Evolutionary conservation across 2,329 filamentous ascomycete genomes (phyloP).

Genomic region (Aureobasidium sp.): DNA sequence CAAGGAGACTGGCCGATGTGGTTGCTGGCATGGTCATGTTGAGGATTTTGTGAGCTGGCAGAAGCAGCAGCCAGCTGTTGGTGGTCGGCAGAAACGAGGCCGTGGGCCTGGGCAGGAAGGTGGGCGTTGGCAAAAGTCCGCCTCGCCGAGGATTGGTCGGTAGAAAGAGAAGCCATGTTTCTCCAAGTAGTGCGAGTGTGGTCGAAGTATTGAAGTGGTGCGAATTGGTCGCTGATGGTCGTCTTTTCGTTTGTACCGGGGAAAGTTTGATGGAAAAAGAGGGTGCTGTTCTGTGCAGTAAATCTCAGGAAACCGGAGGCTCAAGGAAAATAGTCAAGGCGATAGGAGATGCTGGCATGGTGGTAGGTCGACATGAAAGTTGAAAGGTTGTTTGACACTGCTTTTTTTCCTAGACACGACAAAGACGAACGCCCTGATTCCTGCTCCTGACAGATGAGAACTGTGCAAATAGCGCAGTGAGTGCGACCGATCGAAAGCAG

Average conservation of each 20-base stretch:
- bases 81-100: constrained; percentile 15
- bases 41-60: constrained; percentile 23
- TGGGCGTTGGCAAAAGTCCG: constrained; percentile 71
- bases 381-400: constrained; percentile 4
- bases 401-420: constrained; percentile 8
- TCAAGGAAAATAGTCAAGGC: constrained; percentile 43
- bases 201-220: constrained; percentile 15
- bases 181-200: constrained; percentile 13
- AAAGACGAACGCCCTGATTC: background rate
- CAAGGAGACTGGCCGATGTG: background rate
- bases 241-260: background rate
- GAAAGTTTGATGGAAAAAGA: background rate
- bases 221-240: background rate
- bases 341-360: constrained; percentile 40
- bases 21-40: background rate
- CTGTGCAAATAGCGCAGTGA: background rate
- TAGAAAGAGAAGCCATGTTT: constrained; percentile 27
- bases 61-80: constrained; percentile 32
- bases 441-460: background rate
- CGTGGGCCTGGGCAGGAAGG: constrained; percentile 4
- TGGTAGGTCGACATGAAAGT: constrained; percentile 38
- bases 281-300: background rate
- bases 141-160: constrained; percentile 32
- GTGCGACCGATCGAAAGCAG: background rate
- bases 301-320: constrained; percentile 35